Conservation (phyloP, 2,329 filamentous ascomycete species). For the Cordyceps cicadae region DNA sequence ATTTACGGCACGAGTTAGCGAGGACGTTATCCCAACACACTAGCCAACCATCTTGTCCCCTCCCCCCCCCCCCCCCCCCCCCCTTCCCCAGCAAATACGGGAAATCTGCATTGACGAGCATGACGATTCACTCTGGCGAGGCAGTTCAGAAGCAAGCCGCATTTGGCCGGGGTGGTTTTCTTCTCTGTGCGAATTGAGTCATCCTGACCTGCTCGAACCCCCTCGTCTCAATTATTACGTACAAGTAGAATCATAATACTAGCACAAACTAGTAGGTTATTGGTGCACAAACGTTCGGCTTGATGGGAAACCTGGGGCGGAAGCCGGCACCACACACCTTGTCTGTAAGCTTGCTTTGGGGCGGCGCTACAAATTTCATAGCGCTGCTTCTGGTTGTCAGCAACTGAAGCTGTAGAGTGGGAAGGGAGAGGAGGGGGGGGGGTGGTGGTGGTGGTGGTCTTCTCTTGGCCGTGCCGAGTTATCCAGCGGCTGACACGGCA, state of each 20-base stretch:
- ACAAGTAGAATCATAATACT: too few species aligned
- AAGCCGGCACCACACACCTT: conserved; percentile 12
- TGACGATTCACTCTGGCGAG: too few species aligned
- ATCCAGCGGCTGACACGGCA: conserved; percentile 14
- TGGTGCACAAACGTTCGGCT: too few species aligned
- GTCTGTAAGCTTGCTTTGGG: conserved; percentile 13
- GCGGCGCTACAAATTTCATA: neutral
- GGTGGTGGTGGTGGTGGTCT: neutral
- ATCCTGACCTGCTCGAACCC: too few species aligned
- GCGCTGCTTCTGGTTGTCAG: neutral
- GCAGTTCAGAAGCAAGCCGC: too few species aligned
- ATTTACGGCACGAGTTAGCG: too few species aligned
- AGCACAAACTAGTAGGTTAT: too few species aligned
- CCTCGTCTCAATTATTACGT: too few species aligned
- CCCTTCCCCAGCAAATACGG: too few species aligned
- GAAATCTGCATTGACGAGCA: neutral
- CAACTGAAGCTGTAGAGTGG: too few species aligned
- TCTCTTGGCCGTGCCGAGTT: conserved; percentile 9
- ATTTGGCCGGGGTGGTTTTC: too few species aligned
- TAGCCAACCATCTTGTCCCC: neutral
- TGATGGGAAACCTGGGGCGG: conserved; percentile 6
- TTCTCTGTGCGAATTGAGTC: too few species aligned
- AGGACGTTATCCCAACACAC: neutral
- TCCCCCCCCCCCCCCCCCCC: neutral
- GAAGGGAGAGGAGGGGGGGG: neutral